phyloP scores from a whole-genome alignment of 257 asterid species.

The Craterostigma plantagineum region DNA sequence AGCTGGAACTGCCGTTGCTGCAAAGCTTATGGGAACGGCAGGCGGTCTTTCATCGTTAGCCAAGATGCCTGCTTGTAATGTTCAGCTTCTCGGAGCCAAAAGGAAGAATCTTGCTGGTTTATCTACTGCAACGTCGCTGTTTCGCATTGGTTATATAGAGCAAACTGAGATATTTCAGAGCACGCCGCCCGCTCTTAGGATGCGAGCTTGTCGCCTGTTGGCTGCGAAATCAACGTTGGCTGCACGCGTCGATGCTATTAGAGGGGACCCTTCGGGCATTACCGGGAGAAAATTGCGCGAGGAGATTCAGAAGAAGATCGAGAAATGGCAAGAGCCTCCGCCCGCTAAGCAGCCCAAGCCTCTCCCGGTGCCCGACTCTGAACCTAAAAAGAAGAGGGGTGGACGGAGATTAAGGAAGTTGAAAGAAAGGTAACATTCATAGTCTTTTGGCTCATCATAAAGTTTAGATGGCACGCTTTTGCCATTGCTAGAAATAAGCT shows the following conservation, averaged over 20 bases:
- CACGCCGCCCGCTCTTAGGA: conserved; percentile 79
- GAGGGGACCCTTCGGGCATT: conserved; percentile 79
- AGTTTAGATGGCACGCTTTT: too few species aligned
- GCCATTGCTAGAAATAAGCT: too few species aligned
- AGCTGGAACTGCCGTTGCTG: conserved; percentile 96
- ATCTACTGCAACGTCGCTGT: conserved; percentile 79
- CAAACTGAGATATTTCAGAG: conserved; percentile 77
- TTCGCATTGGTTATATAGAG: conserved; percentile 79
- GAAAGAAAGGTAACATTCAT: conserved; percentile 65
- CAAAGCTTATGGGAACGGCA: conserved; percentile 94
- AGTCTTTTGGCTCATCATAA: conserved; percentile 2
- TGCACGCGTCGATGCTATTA: conserved; percentile 83
- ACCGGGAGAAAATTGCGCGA: conserved; percentile 59
- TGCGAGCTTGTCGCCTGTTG: conserved; percentile 86
- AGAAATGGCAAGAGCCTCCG: conserved; percentile 98
- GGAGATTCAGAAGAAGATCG: conserved; percentile 76
- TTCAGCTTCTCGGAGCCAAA: conserved; percentile 94
- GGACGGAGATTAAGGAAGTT: conserved; percentile 90
- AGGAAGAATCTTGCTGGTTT: conserved; percentile 81
- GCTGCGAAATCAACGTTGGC: conserved; percentile 90
- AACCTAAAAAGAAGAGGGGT: conserved; percentile 95
- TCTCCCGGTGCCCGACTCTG: conserved; percentile 97
- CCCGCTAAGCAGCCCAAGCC: conserved; percentile 98
- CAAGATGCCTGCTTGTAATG: conserved; percentile 98
- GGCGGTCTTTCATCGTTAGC: conserved; percentile 84